Conservation (phyloP, 164 flowering plant genomes). For the Aristolochia californica region DNA sequence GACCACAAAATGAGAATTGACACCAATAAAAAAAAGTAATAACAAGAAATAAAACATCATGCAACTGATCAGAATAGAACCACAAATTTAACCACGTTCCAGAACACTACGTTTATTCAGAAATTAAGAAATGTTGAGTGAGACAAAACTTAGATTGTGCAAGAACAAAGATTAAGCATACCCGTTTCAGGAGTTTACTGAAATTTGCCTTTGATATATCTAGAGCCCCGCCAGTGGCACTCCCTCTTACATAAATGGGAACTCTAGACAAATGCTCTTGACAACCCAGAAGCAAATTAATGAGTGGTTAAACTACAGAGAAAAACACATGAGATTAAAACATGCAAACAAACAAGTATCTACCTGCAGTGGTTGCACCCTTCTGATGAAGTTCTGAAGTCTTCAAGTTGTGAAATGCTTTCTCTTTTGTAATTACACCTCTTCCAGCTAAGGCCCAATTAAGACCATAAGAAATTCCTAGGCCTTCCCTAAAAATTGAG, state of each 20-base stretch:
- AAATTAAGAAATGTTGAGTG: no score
- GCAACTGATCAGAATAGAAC: no score
- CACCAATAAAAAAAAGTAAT: no score
- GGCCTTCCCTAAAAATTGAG: conserved; percentile 22
- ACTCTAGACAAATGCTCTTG: conserved; percentile 32
- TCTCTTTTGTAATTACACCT: conserved; percentile 49
- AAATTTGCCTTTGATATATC: conserved; percentile 40
- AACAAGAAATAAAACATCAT: no score
- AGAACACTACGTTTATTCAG: no score
- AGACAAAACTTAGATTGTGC: no score
- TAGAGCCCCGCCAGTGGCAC: conserved; percentile 19
- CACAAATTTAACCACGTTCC: no score
- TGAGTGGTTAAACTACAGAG: background rate
- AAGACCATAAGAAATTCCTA: conserved; percentile 37
- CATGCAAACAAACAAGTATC: background rate
- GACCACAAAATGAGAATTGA: no score
- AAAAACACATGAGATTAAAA: no score
- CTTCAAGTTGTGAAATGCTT: conserved; percentile 38
- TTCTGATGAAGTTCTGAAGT: conserved; percentile 35
- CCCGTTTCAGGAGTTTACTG: conserved; percentile 44
- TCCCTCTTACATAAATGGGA: conserved; percentile 37
- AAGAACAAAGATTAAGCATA: no score
- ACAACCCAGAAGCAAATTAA: conserved; percentile 1
- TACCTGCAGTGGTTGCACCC: conserved; percentile 38
- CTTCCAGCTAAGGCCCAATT: conserved; percentile 45